Evolutionary conservation across 768 basidiomycete genomes (phyloP), one percentile per base, ranked within the genome.

Genomic region (Xerocomellus dryophilus): DNA sequence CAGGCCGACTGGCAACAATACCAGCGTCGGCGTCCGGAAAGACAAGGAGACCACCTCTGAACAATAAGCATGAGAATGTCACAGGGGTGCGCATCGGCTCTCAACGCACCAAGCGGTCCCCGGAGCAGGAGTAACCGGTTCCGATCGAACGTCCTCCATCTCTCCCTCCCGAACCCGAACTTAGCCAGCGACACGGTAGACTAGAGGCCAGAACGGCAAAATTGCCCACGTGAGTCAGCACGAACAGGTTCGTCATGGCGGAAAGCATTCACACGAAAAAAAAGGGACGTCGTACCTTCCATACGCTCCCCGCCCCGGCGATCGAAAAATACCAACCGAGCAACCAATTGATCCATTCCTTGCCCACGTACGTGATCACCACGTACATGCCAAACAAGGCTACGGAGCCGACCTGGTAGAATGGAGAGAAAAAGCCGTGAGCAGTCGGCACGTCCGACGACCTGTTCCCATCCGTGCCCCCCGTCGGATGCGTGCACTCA

Each of bases 311-410:
- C 9, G 84, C 76, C 0, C 85, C 85, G 5, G 78, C 78, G 25
- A 88, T 31, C 21, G 85, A 78, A 58, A 89, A 89, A 61, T 89
- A 92, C 82, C 81, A 84, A 6, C 80, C 85, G 21, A 96, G 73
- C 6, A 93, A 60, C 78, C 80, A 81, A 70, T 95, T 95, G 52
- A 96, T 82, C 86, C 90, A 90, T 53, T 84, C 83, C 60, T 80
- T 82, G 31, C 91, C 90, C 48, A 88, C 71, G 66, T 85, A 92
- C 63, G 83, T 86, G 51, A 96, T 77, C 25, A 88, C 68, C 50
- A 80, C 56, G 62, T 88, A 94, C 56, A 93, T 67, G 5, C 84
- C 81, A 58, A 90, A 73, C 29, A 96, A 74, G 31, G 78, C 79
- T 7, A 75, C 76, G 1, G 90, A 91, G 5, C 89, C 92, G 54